Conservation (phyloP, 768 basidiomycete species). For the Suillus ampliporus region DNA sequence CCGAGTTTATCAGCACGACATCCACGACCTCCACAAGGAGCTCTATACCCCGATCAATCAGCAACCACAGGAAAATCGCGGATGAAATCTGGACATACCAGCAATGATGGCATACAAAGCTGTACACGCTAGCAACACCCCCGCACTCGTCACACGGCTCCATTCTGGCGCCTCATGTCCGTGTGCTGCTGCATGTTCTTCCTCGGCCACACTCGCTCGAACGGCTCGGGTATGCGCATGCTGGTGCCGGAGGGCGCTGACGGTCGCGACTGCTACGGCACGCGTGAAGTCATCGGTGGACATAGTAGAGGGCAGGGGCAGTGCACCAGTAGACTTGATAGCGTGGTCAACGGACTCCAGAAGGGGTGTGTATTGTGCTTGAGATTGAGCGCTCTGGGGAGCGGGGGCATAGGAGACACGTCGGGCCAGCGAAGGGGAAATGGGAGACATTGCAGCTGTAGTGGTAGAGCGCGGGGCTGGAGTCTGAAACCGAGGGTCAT, state of each 20-base stretch:
- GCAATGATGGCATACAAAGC: slow-evolving; percentile 94
- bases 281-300: slow-evolving; percentile 90
- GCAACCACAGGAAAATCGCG: neutral
- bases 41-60: slow-evolving; percentile 52
- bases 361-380: slow-evolving; percentile 56
- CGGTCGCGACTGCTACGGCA: slow-evolving; percentile 93
- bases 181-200: slow-evolving; percentile 62
- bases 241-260: slow-evolving; percentile 86
- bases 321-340: slow-evolving; percentile 60
- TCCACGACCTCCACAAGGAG: slow-evolving; percentile 95
- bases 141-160: slow-evolving; percentile 90
- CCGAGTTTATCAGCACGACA: slow-evolving; percentile 86
- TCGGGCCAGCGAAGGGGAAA: slow-evolving; percentile 49
- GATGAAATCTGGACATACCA: slow-evolving; percentile 54
- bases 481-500: slow-evolving; percentile 45
- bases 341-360: slow-evolving; percentile 81
- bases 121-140: slow-evolving; percentile 88
- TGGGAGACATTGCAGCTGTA: slow-evolving; percentile 46
- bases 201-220: slow-evolving; percentile 45
- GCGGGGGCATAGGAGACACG: slow-evolving; percentile 62
- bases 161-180: slow-evolving; percentile 96
- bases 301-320: slow-evolving; percentile 65
- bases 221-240: slow-evolving; percentile 57
- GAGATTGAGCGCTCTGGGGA: slow-evolving; percentile 33
- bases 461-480: slow-evolving; percentile 36